Evolutionary conservation across 306 rosid species (phyloP).

Genomic region (Begonia loranthoides): DNA sequence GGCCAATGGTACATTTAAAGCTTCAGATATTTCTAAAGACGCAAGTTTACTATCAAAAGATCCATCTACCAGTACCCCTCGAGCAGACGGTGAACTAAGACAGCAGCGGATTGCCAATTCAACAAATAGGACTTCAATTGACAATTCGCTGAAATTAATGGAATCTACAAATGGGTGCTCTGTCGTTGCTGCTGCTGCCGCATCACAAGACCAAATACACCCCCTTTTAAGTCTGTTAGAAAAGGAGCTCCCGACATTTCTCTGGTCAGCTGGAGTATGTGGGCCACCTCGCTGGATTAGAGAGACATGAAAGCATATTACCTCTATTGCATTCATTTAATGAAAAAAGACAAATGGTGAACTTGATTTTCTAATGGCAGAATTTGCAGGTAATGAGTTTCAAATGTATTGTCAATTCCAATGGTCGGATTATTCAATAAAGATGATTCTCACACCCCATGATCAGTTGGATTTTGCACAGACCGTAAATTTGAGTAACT

Average conservation of each 20-base stretch:
- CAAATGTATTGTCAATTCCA: no score
- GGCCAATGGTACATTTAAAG: conserved; percentile 30
- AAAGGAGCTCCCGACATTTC: conserved; percentile 86
- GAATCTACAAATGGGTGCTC: conserved; percentile 63
- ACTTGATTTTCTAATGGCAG: conserved; percentile 92
- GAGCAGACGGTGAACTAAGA: conserved; percentile 50
- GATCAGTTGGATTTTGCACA: no score
- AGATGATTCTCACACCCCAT: no score
- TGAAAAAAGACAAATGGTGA: conserved; percentile 86
- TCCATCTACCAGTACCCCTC: conserved; percentile 23
- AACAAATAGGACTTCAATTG: conserved; percentile 54
- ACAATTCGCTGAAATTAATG: conserved; percentile 46
- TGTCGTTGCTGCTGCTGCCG: conserved; percentile 17
- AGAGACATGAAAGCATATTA: conserved; percentile 90
- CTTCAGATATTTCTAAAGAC: conserved; percentile 25
- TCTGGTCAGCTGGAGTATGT: conserved; percentile 97
- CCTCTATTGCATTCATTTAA: conserved; percentile 78
- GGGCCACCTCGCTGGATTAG: conserved; percentile 76
- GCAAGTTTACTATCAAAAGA: conserved; percentile 39
- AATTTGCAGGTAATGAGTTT: conserved; percentile 69
- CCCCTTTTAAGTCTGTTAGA: conserved; percentile 98
- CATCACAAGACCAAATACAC: conserved; percentile 79
- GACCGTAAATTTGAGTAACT: no score
- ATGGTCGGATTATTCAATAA: no score
- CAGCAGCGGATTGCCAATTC: conserved; percentile 48